Evolutionary conservation across 2,329 filamentous ascomycete genomes (phyloP), one percentile per base, ranked within the genome.

Genomic region (Xylariaceae sp.): DNA sequence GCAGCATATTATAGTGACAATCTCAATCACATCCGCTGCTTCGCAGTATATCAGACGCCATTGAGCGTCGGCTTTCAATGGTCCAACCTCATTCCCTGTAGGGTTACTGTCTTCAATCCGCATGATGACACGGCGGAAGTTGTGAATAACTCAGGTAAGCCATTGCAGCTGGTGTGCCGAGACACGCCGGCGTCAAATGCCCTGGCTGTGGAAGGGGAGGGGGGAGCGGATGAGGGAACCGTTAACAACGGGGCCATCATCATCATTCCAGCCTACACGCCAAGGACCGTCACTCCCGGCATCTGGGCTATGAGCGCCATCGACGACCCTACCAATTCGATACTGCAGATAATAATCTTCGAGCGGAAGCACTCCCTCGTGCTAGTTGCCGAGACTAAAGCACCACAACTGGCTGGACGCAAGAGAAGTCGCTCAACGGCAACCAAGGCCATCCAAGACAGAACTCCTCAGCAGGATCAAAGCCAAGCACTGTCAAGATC

Each of bases 1-100:
- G 21, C 21, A 23, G 21, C 7, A 23, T 12, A 23, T 12, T 7
- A 23, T 7, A 23, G 8, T 12, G 8, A 23, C 8, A 23, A 7
- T 7, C 21, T 8, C 21, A 12, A 23, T 23, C 12, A 17, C 11
- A 24, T 34, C 8, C 16, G 17, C 10, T 34, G 32, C 19, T 16
- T 34, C n/a, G 32, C 32, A n/a, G 17, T 34, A 11, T n/a, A 15
- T 18, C 22, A 34, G 17, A 19, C 32, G 12, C 32, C 32, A 15
- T 18, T 21, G n/a, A 12, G 19, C 10, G 27, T 18, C n/a, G 15
- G 25, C 16, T 29, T 4, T 15, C 19, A n/a, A 9, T 17, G 25
- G 10, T 7, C 7, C 6, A 14, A 17, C 8, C 21, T 22, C 11
- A 6, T 33, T 7, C 8, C 7, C 13, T 33, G 22, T 16, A 11